Conservation (phyloP, 108 stramenopile species). For the Cyclostephanos invisitatus region DNA sequence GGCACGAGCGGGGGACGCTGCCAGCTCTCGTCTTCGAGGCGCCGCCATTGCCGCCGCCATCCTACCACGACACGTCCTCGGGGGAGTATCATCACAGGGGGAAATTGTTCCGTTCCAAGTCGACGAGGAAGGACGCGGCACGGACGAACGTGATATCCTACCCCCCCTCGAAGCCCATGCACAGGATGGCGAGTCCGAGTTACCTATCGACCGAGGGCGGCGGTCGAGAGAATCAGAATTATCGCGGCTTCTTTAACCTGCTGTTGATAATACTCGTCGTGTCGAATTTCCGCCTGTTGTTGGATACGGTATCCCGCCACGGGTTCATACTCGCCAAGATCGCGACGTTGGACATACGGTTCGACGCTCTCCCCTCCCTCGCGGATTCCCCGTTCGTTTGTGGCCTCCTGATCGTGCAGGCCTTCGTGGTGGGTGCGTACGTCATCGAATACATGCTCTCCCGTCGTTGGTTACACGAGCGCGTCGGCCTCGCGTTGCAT, state of each 20-base stretch:
- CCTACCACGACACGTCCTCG: not conserved
- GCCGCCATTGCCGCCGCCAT: constrained; percentile 34
- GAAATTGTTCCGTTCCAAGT: constrained; percentile 53
- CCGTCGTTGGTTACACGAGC: constrained; percentile 35
- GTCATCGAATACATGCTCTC: constrained; percentile 60
- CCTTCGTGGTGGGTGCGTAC: constrained; percentile 60
- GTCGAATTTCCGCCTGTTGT: constrained; percentile 72
- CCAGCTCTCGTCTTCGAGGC: constrained; percentile 39
- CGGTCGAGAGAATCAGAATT: constrained; percentile 57
- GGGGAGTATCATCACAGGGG: constrained; percentile 36
- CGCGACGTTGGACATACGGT: constrained; percentile 23
- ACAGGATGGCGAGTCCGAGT: constrained; percentile 58
- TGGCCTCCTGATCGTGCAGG: constrained; percentile 57
- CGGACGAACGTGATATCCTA: constrained; percentile 58
- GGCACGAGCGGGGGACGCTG: constrained; percentile 25
- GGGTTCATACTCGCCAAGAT: constrained; percentile 61
- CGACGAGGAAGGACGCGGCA: constrained; percentile 45
- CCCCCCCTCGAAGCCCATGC: constrained; percentile 74
- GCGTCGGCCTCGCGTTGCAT: constrained; percentile 67
- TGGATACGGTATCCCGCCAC: constrained; percentile 59
- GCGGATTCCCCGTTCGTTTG: constrained; percentile 64
- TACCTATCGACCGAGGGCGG: constrained; percentile 61
- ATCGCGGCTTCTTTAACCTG: constrained; percentile 81
- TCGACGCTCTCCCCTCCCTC: constrained; percentile 31
- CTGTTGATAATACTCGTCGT: constrained; percentile 76